These are phyloP conservation scores for Pyrenochaeta sp. DNA, from an alignment of 2,329 filamentous ascomycete genomes.

Conservation along the genomic window DNA sequence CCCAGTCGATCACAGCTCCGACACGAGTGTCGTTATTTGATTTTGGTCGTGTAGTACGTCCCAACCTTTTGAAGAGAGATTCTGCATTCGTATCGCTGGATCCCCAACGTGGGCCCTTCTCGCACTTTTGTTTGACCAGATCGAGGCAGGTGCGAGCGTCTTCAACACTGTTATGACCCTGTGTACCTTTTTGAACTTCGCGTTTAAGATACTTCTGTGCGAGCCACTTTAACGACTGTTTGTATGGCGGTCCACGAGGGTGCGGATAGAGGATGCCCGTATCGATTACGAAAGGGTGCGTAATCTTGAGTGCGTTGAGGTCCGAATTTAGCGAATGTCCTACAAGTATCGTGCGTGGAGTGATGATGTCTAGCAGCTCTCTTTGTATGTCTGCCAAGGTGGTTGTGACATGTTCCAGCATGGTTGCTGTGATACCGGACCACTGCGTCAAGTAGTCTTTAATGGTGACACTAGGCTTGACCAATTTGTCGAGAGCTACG, in stretches of 20 bases:
- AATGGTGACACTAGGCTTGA: slow-evolving; percentile 89
- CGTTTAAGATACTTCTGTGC: slow-evolving; percentile 84
- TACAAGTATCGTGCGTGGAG: slow-evolving; percentile 75
- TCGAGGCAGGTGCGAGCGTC: slow-evolving; percentile 92
- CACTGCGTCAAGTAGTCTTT: slow-evolving; percentile 87
- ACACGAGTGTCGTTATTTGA: slow-evolving; percentile 49
- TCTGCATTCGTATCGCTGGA: slow-evolving; percentile 80
- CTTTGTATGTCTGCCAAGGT: slow-evolving; percentile 83
- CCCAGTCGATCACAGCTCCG: slow-evolving; percentile 88
- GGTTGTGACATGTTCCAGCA: slow-evolving; percentile 84
- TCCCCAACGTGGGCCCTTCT: slow-evolving; percentile 88
- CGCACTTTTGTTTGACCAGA: slow-evolving; percentile 93
- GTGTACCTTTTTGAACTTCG: slow-evolving; percentile 83
- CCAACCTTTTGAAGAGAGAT: slow-evolving; percentile 86
- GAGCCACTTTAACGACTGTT: slow-evolving; percentile 89
- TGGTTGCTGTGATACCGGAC: slow-evolving; percentile 89
- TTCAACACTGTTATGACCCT: slow-evolving; percentile 90
- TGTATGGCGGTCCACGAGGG: slow-evolving; percentile 85
- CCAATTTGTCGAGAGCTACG: slow-evolving; percentile 85
- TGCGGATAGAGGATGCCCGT: slow-evolving; percentile 91
- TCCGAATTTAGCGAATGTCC: slow-evolving; percentile 86
- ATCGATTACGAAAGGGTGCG: slow-evolving; percentile 93
- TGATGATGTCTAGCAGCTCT: slow-evolving; percentile 75
- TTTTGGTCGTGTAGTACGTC: slow-evolving; percentile 60
- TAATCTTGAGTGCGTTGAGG: slow-evolving; percentile 81